Base-by-base conservation (phyloP, 805 yeast species). In the Crinitomyces ghanaensis region DNA sequence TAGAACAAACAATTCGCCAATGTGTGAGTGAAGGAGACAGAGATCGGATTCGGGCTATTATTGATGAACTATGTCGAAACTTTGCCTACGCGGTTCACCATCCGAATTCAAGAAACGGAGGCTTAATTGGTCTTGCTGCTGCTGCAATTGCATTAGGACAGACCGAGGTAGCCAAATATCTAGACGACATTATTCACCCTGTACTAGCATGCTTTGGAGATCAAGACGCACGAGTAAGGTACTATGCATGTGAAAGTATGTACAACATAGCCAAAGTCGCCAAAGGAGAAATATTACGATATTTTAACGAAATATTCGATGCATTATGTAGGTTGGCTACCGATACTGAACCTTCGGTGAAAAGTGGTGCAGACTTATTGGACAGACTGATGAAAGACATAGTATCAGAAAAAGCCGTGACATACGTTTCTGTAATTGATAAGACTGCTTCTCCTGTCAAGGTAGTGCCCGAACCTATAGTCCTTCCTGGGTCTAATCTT, bases 251-350 rank as follows among this genome's bases (percentile, higher is more conserved):
- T 60, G 98, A 91, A 51, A 79, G 93, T 30, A 65, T 91, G 40
- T 91, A 91, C 57, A 91, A 91, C 57, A 86, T 91, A 29, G 94
- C 97, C 30, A 91, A 91, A 51, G 93, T 91, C 14, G 94, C 97
- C 3, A 75, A 93, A 45, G 97, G 97, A 19, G 97, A 91, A 56
- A 82, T 91, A 15, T 62, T 91, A 40, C 63, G 80, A 8, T 86
- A 83, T 53, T 91, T 91, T 65, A 91, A 88, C 57, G 97, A 91
- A 57, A 78, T 85, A 2, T 91, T 91, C 53, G 97, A 91, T 53
- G 91, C 86, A 13, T 64, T 91, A 34, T 86, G 95, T 53, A 77
- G 79, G 39, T 68, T 86, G 36, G 84, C 88, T 15, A 85, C 95
- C 0, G 97, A 88, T 50, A 70, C 85, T 1, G 97, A 91, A 46